These are phyloP conservation scores for Rhodocollybia butyracea DNA, from an alignment of 768 basidiomycete species.

Conservation along the genomic window DNA sequence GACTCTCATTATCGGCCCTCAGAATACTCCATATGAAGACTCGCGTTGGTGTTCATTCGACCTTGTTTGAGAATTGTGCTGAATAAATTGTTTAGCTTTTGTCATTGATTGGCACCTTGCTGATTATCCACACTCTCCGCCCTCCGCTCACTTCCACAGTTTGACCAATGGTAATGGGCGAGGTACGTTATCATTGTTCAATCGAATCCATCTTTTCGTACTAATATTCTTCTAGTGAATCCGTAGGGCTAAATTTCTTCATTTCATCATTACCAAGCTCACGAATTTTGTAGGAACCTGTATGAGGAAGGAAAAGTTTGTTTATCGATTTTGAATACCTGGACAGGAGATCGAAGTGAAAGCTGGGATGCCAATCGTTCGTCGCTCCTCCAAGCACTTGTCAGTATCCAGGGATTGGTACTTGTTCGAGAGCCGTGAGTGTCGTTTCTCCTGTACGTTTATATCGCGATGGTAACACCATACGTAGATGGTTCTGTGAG, in stretches of 20 bases:
- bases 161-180: slow-evolving; percentile 95
- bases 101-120: slow-evolving; percentile 93
- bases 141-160: slow-evolving; percentile 85
- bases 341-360: slow-evolving; percentile 87
- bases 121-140: slow-evolving; percentile 80
- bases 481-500: slow-evolving; percentile 79
- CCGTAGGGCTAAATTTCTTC: slow-evolving; percentile 52
- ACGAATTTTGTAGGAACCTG: slow-evolving; percentile 58
- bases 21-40: slow-evolving; percentile 93
- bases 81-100: slow-evolving; percentile 59
- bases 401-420: slow-evolving; percentile 92
- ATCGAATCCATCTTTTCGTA: slow-evolving; percentile 5
- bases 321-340: slow-evolving; percentile 86
- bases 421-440: slow-evolving; percentile 90
- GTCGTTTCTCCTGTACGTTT: not conserved
- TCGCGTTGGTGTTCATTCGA: not conserved
- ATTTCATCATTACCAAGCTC: not conserved
- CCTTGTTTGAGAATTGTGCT: too few species aligned
- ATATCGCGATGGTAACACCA: not conserved
- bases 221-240: slow-evolving; percentile 46
- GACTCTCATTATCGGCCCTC: slow-evolving; percentile 87
- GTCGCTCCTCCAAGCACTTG: slow-evolving; percentile 86
- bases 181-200: slow-evolving; percentile 37
- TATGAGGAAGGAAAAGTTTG: slow-evolving; percentile 97
- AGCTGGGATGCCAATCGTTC: slow-evolving; percentile 84